These are phyloP conservation scores for Lasiodiplodia sp. DNA, from an alignment of 2,329 filamentous ascomycete species.

Conservation along the genomic window DNA sequence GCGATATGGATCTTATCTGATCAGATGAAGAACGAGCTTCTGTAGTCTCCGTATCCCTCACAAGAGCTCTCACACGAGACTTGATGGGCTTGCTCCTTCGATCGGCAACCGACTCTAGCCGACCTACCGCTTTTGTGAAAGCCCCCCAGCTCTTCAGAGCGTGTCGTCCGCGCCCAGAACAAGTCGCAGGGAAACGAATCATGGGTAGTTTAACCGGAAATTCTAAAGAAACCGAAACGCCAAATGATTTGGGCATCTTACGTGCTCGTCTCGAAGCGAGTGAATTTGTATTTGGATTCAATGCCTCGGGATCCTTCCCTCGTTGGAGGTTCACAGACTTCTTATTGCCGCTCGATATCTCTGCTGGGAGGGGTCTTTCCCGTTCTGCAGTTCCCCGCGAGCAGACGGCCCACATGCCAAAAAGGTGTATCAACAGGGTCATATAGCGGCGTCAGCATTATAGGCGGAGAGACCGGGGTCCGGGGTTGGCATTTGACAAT, in stretches of 20 bases:
- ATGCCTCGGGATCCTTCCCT: not conserved
- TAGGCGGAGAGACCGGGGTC: not conserved
- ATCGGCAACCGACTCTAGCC: not conserved
- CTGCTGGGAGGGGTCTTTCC: not conserved
- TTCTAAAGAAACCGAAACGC: not conserved
- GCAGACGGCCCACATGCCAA: not conserved
- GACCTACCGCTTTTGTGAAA: not conserved
- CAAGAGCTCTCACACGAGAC: not conserved
- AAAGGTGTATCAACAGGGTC: not conserved
- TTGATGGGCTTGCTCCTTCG: not conserved
- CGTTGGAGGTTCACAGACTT: too few species aligned
- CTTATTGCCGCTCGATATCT: not conserved
- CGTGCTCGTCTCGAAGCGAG: not conserved
- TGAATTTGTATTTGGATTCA: not conserved
- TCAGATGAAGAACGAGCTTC: not conserved
- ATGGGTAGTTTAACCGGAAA: not conserved
- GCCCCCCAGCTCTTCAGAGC: not conserved
- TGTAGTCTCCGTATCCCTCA: not conserved
- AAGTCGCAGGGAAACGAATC: not conserved
- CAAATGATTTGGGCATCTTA: not conserved
- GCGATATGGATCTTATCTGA: slow-evolving; percentile 18
- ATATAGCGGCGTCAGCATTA: not conserved
- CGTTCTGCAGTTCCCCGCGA: not conserved
- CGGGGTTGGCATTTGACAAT: not conserved
- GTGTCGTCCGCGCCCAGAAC: not conserved